These are phyloP conservation scores for Paecilomyces dactylethromorphus DNA, from an alignment of 2,329 filamentous ascomycete species.

Conservation along the genomic window DNA sequence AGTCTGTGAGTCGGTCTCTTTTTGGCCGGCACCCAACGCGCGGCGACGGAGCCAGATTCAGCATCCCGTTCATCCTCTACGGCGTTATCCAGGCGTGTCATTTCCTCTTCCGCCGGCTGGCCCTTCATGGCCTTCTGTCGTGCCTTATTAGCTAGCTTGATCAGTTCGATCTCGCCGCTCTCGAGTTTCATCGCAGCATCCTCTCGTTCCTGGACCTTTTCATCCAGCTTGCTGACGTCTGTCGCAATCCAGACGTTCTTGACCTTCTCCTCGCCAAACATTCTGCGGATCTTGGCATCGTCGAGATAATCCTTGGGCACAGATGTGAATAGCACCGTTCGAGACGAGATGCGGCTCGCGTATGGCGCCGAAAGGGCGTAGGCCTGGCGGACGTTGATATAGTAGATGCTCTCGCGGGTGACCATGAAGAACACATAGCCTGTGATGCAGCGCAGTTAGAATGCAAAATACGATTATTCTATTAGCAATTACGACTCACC, in stretches of 20 bases:
- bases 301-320: constrained; percentile 74
- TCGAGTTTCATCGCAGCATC: constrained; percentile 76
- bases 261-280: constrained; percentile 73
- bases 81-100: constrained; percentile 31
- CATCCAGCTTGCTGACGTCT: constrained; percentile 69
- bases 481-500: constrained; percentile 27
- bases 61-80: constrained; percentile 50
- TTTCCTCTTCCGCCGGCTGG: constrained; percentile 32
- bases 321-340: constrained; percentile 82
- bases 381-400: constrained; percentile 86
- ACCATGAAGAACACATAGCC: constrained; percentile 83
- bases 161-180: constrained; percentile 76
- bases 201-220: constrained; percentile 75
- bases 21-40: constrained; percentile 66
- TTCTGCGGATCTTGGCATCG: constrained; percentile 65
- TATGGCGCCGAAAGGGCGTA: constrained; percentile 83
- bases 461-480: neutral
- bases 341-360: constrained; percentile 76
- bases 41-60: constrained; percentile 65
- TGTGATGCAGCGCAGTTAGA: constrained; percentile 9
- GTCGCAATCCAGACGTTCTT: constrained; percentile 78
- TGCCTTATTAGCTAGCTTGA: constrained; percentile 68
- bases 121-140: constrained; percentile 59
- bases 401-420: constrained; percentile 82
- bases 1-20: constrained; percentile 70